Percentiles rank a stretch among this genome's conserved stretches.
phyloP scores from a whole-genome alignment of 2,329 filamentous ascomycete genomes.

The Macrophomina pseudophaseolina region DNA sequence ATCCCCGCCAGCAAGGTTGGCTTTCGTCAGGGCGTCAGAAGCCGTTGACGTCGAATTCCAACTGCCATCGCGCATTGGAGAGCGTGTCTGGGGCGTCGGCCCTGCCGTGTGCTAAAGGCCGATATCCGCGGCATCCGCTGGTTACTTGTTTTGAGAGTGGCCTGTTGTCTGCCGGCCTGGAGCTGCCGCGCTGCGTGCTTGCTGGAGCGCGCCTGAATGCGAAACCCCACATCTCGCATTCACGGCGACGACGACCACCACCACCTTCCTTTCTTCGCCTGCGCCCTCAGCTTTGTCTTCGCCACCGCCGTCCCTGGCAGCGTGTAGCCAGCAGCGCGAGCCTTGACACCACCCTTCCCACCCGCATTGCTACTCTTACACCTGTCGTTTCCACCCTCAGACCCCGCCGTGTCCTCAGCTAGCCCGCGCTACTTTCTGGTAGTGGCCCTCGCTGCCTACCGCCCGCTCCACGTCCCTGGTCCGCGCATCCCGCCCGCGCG shows the following conservation, averaged over 20 bases:
- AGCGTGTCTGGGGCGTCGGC: not conserved
- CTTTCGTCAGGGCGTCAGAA: constrained; percentile 15
- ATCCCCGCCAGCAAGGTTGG: constrained; percentile 6
- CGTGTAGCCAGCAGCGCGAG: not conserved
- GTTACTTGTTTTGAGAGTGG: constrained; percentile 5
- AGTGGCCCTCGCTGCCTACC: constrained; percentile 19
- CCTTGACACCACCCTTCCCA: not conserved
- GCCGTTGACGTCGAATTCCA: constrained; percentile 12
- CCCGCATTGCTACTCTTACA: constrained; percentile 9
- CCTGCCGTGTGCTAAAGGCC: constrained; percentile 9
- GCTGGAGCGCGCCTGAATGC: constrained; percentile 12
- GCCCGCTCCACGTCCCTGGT: constrained; percentile 23
- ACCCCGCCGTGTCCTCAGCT: constrained; percentile 8
- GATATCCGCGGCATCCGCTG: constrained; percentile 18
- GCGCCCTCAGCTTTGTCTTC: not conserved
- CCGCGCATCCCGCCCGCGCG: constrained; percentile 20
- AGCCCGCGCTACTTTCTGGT: not conserved
- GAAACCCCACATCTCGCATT: constrained; percentile 6
- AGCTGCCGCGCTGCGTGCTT: constrained; percentile 11
- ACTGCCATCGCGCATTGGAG: not conserved
- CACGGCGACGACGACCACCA: constrained; percentile 5
- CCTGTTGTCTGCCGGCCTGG: not conserved
- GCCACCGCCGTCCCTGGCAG: not conserved
- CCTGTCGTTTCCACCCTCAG: constrained; percentile 12
- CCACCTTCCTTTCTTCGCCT: not conserved